Evolutionary conservation across 192 early-diverging fungal species (phyloP).

Genomic region (Umbelopsis sp.): DNA sequence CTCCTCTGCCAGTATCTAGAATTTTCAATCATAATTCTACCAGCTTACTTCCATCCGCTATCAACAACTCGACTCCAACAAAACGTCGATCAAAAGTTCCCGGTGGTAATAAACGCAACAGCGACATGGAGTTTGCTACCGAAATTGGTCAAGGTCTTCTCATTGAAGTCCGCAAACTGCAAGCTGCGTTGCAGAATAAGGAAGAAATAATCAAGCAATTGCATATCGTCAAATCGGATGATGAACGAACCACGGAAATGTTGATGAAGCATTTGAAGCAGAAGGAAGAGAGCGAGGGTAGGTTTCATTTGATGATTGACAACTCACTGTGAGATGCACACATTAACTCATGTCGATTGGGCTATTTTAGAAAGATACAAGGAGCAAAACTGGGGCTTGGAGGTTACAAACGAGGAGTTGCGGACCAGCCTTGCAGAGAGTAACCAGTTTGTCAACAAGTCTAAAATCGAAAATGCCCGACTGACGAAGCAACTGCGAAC

Average conservation of each 20-base stretch:
- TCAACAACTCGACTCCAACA: slow-evolving; percentile 10
- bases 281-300: slow-evolving; percentile 57
- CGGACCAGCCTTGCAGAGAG: slow-evolving; percentile 40
- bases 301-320: not conserved
- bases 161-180: slow-evolving; percentile 42
- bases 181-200: slow-evolving; percentile 42
- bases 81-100: slow-evolving; percentile 28
- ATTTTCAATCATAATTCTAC: not conserved
- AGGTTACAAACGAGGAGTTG: slow-evolving; percentile 52
- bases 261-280: slow-evolving; percentile 44
- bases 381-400: slow-evolving; percentile 55
- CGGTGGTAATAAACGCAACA: slow-evolving; percentile 18
- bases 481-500: slow-evolving; percentile 49
- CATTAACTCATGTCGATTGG: not conserved
- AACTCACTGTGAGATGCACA: not conserved
- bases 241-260: slow-evolving; percentile 51
- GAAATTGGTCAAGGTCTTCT: slow-evolving; percentile 48
- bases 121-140: slow-evolving; percentile 46
- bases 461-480: slow-evolving; percentile 54
- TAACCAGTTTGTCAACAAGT: slow-evolving; percentile 40
- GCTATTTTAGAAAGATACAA: slow-evolving; percentile 49
- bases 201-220: slow-evolving; percentile 41
- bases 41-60: slow-evolving; percentile 20
- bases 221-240: slow-evolving; percentile 48
- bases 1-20: slow-evolving; percentile 8